Conservation (phyloP, 371 early-diverging fungal genomes). For the Mortierella sp. region DNA sequence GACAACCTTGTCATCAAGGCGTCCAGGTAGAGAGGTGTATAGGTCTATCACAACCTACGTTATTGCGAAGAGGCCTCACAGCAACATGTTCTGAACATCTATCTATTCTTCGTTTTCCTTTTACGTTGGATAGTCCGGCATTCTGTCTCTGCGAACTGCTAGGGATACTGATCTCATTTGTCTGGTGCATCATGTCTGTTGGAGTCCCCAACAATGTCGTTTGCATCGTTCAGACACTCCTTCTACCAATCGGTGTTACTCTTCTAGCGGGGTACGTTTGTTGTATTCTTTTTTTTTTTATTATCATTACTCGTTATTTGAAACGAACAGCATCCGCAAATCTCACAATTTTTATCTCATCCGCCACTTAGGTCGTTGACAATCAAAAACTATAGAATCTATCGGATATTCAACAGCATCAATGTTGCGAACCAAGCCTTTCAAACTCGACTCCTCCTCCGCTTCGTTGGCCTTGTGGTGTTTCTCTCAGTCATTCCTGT, state of each 20-base stretch:
- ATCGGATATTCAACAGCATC: constrained; percentile 36
- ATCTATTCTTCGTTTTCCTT: no score
- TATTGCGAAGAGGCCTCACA: no score
- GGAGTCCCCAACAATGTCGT: constrained; percentile 4
- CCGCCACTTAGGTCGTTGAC: constrained; percentile 10
- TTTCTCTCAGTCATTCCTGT: not conserved
- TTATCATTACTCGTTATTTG: no score
- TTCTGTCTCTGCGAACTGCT: constrained; percentile 25
- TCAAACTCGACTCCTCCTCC: constrained; percentile 11
- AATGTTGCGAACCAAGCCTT: constrained; percentile 14
- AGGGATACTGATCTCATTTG: constrained; percentile 10
- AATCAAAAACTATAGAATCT: constrained; percentile 29
- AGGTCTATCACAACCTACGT: no score
- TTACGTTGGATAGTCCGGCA: constrained; percentile 15
- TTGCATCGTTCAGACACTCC: not conserved
- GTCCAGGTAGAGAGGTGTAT: constrained; percentile 10
- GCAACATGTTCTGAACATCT: no score
- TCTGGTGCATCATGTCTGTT: constrained; percentile 15
- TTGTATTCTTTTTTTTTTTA: no score
- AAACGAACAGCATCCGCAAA: no score
- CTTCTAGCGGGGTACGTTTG: constrained; percentile 35
- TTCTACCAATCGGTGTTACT: constrained; percentile 1
- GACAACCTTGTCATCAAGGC: constrained; percentile 29
- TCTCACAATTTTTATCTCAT: not conserved
- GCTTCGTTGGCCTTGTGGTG: constrained; percentile 6